A percentile compares a stretch with the other conserved stretches of the same genome.
These are phyloP conservation scores for Strigomonas culicis DNA, from an alignment of 208 protist species.

Conservation along the genomic window DNA sequence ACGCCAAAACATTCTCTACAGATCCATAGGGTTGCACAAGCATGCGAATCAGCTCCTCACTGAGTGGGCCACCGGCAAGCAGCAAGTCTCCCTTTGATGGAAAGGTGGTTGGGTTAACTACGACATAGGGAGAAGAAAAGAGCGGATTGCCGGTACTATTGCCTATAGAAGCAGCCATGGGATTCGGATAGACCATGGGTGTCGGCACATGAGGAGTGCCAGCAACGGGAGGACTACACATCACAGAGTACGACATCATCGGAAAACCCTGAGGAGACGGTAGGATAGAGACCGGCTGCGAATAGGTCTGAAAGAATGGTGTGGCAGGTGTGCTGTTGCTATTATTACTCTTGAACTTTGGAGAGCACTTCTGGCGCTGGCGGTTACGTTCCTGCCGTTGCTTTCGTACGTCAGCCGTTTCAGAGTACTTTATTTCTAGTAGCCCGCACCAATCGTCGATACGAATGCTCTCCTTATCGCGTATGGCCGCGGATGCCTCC, in stretches of 20 bases:
- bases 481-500: constrained; percentile 64
- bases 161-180: not conserved
- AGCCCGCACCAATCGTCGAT: constrained; percentile 72
- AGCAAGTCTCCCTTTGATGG: constrained; percentile 71
- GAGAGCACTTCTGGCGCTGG: constrained; percentile 66
- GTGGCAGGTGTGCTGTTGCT: not conserved
- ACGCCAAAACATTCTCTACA: constrained; percentile 42
- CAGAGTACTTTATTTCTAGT: constrained; percentile 85
- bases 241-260: constrained; percentile 35
- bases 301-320: constrained; percentile 7
- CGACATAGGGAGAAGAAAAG: constrained; percentile 23
- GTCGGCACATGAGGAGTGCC: too few relatives aligned
- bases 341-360: constrained; percentile 30
- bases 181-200: constrained; percentile 41
- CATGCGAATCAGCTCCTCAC: constrained; percentile 48
- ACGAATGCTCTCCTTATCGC: constrained; percentile 38
- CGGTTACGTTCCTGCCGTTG: constrained; percentile 88
- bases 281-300: constrained; percentile 38
- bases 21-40: constrained; percentile 66
- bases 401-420: constrained; percentile 74
- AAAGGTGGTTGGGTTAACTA: constrained; percentile 24
- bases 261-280: constrained; percentile 48
- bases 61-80: constrained; percentile 51
- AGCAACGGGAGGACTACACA: too few relatives aligned
- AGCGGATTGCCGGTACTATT: constrained; percentile 18